phyloP scores from a whole-genome alignment of 371 early-diverging fungal species.

The Mortierella sp. region DNA sequence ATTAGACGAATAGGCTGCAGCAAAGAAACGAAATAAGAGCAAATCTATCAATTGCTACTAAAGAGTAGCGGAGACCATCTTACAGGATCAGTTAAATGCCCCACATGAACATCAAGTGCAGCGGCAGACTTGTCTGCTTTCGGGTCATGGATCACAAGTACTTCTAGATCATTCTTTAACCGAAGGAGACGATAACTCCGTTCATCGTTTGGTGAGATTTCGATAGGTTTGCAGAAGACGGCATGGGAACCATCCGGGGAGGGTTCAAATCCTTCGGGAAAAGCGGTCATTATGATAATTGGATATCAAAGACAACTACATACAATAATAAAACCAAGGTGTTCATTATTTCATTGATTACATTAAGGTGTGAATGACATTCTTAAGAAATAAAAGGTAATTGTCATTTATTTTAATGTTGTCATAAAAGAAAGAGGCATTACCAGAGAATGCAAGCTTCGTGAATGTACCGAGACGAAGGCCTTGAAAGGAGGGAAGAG shows the following conservation, averaged over 20 bases:
- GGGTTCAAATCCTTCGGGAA: conserved; percentile 22
- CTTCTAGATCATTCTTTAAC: conserved; percentile 82
- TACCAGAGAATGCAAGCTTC: not conserved
- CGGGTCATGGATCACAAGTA: conserved; percentile 82
- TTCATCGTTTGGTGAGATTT: conserved; percentile 78
- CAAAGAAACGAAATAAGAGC: not conserved
- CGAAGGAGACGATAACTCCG: conserved; percentile 82
- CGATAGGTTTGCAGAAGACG: conserved; percentile 52
- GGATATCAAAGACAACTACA: not conserved
- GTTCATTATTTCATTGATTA: not conserved
- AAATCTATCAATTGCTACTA: not conserved
- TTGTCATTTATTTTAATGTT: not conserved
- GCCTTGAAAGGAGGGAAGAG: too few species aligned
- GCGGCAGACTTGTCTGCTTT: conserved; percentile 92
- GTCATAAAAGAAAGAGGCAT: not conserved
- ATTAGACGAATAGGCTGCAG: not conserved
- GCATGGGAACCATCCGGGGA: conserved; percentile 31
- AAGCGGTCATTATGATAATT: not conserved
- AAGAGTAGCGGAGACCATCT: not conserved
- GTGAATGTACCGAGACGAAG: not conserved
- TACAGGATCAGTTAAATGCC: conserved; percentile 83
- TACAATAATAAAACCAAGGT: not conserved
- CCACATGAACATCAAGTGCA: conserved; percentile 93
- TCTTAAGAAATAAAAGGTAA: too few species aligned
- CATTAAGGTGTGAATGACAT: not conserved